A percentile compares a stretch with the other conserved stretches of the same genome.
phyloP scores from a whole-genome alignment of 495 filamentous ascomycete genomes.

The Cercophora samala region DNA sequence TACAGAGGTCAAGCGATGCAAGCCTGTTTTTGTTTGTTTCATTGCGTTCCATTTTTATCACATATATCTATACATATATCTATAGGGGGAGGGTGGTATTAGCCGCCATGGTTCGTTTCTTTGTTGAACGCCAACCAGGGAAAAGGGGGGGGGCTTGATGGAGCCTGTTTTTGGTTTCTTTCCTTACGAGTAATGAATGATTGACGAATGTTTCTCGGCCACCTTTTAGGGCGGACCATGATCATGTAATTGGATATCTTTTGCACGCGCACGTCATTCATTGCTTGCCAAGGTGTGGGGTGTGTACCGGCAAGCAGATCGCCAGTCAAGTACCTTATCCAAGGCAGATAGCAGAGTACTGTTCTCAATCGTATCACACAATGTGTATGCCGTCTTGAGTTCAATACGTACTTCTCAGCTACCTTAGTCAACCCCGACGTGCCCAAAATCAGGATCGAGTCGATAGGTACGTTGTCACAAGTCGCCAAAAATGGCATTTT shows the following conservation, averaged over 20 bases:
- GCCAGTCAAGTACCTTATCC: too few relatives aligned
- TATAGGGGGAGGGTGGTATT: too few relatives aligned
- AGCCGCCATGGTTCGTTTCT: neutral
- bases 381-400: too few relatives aligned
- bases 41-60: neutral
- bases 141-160: neutral
- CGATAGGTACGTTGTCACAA: conserved; percentile 27
- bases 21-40: neutral
- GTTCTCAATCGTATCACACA: too few relatives aligned
- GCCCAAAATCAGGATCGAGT: too few relatives aligned
- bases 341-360: too few relatives aligned
- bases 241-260: neutral
- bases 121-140: neutral
- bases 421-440: too few relatives aligned
- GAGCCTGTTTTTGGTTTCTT: neutral
- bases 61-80: neutral
- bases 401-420: too few relatives aligned
- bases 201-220: neutral
- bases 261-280: neutral
- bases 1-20: neutral
- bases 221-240: neutral
- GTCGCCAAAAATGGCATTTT: conserved; percentile 32
- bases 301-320: too few relatives aligned
- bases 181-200: neutral
- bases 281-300: too few relatives aligned